Evolutionary conservation across 352 stramenopile species (phyloP), one percentile per base, ranked within the genome.

Genomic region (Globisporangium spiculum): DNA sequence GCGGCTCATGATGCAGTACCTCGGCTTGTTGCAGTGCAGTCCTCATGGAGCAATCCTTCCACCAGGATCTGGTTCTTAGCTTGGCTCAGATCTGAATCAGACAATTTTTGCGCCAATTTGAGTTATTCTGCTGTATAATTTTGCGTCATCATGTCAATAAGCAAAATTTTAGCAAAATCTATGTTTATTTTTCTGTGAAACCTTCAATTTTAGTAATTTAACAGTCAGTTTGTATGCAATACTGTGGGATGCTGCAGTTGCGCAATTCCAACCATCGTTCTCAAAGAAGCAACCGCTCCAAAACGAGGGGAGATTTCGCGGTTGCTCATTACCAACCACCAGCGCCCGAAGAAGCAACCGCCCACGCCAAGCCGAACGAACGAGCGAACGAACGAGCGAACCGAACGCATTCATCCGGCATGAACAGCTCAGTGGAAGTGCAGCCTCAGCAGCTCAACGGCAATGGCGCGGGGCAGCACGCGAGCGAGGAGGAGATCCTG

Each of bases 401-500:
- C 50, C 26, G 18, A 41, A 38, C 26, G 54, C 20, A 24, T 24
- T n/a, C 20, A 55, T 27, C 48, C 20, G 16, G 18, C 26, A 60
- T 61, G 56, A 36, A 46, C 41, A 59, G 41, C 41, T 50, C 41
- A 50, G 41, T 50, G 41, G 41, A 50, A 50, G 41, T 50, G 41
- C 41, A 50, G 16, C 41, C 41, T 10, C 41, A 50, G 41, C 41
- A 50, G 41, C 38, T 48, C 38, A 48, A 48, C 16, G 38, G 38
- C 60, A 66, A 59, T 59, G 53, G 14, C 22, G 56, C 32, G 16
- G 48, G 16, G 16, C 34, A 56, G 16, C 66, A 60, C 4, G n/a
- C 41, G 41, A 55, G 73, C 44, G 73, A 75, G 16, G 74, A 80
- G 48, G 75, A 79, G 57, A 83, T 85, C 67, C 69, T 85, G 22